Conservation (phyloP, 108 stramenopile genomes). For the Asterionellopsis glacialis region DNA sequence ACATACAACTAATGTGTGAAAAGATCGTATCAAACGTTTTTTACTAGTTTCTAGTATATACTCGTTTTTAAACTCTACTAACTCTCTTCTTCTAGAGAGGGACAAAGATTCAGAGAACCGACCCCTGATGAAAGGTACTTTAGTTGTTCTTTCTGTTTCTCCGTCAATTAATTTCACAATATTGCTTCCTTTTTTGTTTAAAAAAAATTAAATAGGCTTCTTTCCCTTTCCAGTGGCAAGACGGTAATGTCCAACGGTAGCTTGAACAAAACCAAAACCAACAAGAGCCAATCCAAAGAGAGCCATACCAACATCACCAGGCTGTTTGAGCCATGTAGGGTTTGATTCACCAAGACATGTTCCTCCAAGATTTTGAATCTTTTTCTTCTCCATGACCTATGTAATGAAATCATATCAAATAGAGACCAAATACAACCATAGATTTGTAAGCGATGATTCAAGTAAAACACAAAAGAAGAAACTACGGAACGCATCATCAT, state of each 20-base stretch:
- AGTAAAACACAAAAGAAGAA: not conserved
- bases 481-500: not conserved
- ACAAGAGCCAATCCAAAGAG: slow-evolving; percentile 41
- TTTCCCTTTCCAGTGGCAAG: slow-evolving; percentile 83
- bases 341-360: slow-evolving; percentile 67
- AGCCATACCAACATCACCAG: slow-evolving; percentile 35
- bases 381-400: slow-evolving; percentile 74
- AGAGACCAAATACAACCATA: slow-evolving; percentile 6
- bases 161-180: no score
- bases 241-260: slow-evolving; percentile 45
- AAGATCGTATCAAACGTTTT: no score
- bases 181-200: no score
- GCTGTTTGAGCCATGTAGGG: slow-evolving; percentile 83
- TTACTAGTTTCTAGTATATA: no score
- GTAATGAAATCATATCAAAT: not conserved
- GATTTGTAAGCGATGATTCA: not conserved
- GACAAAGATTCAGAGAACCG: no score
- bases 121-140: no score
- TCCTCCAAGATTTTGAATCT: slow-evolving; percentile 66
- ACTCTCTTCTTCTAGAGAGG: no score
- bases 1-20: no score
- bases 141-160: no score
- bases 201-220: slow-evolving; percentile 10
- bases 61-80: no score
- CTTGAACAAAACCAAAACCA: slow-evolving; percentile 30